Evolutionary conservation across 2,329 filamentous ascomycete species (phyloP), one percentile per base, ranked within the genome.

Genomic region (Colletotrichum cordylinicola): DNA sequence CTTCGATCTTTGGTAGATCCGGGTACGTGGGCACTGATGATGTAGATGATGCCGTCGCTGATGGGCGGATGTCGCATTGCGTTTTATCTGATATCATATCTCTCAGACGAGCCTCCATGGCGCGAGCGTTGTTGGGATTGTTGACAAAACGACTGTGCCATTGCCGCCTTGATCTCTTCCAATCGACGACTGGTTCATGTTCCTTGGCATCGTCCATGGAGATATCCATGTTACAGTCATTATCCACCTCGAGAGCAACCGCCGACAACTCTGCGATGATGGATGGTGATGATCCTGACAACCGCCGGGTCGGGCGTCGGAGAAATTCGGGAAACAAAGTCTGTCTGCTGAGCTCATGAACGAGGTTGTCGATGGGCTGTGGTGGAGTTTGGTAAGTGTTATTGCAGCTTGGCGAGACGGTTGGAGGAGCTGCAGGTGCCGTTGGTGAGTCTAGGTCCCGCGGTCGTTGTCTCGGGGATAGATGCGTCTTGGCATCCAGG

Each of bases 321-420:
- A n/a, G 37, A 48, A 61, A 29, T 70, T 65, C 18, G 64, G 74
- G 16, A 75, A 60, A 48, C 8, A 75, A 48, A 12, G 58, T 74
- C 29, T 74, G 74, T 43, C 66, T 70, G 71, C 71, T 75, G 58
- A 76, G 70, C 37, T 74, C 48, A 33, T 70, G 48, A 33, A 31
- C 60, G 18, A 76, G 74, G 29, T 48, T 76, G 31, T 74, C 71
- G 37, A 76, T 70, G 39, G 74, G 71, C 16, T 74, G 74, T 43
- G 58, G 31, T 35, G 55, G 24, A 16, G 29, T 31, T 16, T 18
- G 13, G 4, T 31, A 10, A 12, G 16, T 27, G 21, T 35, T 18
- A 4, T 66, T 24, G 27, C 33, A 16, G 48, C 8, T n/a, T 6
- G 55, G 24, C 37, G 70, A 13, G 16, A n/a, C 21, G n/a, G 12